Conservation (phyloP, 2,329 filamentous ascomycete genomes). For the Acrocalymma vagum region DNA sequence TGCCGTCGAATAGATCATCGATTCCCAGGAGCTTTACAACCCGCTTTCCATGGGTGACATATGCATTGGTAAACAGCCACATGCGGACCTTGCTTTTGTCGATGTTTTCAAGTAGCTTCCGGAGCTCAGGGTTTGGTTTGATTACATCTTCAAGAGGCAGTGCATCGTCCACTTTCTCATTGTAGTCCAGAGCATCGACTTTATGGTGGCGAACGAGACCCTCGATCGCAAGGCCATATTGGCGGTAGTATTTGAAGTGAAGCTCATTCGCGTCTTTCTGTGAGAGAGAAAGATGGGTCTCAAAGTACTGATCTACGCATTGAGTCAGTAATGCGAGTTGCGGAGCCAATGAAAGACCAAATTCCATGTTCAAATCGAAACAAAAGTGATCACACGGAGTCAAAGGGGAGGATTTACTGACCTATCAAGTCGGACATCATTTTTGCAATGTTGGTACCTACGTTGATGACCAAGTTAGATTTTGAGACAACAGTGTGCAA, state of each 20-base stretch:
- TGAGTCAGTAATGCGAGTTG: too few species aligned
- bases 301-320: conserved; percentile 66
- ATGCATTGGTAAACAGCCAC: conserved; percentile 98
- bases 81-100: conserved; percentile 83
- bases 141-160: conserved; percentile 87
- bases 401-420: conserved; percentile 20
- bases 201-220: conserved; percentile 93
- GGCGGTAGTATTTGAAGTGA: conserved; percentile 91
- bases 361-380: conserved; percentile 1
- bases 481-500: neutral
- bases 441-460: conserved; percentile 80
- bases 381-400: conserved; percentile 65
- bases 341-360: neutral
- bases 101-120: conserved; percentile 80
- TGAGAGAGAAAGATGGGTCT: conserved; percentile 75
- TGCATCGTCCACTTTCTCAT: conserved; percentile 92
- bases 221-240: conserved; percentile 97
- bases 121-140: conserved; percentile 77
- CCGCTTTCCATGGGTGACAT: conserved; percentile 83
- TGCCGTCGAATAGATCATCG: conserved; percentile 90
- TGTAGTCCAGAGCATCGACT: conserved; percentile 95
- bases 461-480: neutral
- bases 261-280: conserved; percentile 83
- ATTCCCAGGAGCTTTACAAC: conserved; percentile 83
- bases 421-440: conserved; percentile 85